These are phyloP conservation scores for Populus tomentosa DNA, from an alignment of 441 rosid species.

Conservation along the genomic window DNA sequence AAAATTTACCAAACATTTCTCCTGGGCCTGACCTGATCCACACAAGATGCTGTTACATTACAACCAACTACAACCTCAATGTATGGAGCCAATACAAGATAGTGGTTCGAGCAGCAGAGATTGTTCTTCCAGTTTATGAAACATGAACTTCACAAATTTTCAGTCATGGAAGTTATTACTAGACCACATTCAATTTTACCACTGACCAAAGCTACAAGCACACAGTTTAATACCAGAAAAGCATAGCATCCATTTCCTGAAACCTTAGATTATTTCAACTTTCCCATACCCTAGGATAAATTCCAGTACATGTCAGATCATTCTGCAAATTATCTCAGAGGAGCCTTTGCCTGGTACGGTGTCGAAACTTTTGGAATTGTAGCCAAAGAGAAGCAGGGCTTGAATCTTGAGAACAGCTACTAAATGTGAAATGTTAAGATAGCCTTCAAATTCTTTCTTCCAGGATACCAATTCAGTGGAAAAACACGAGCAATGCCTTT, in stretches of 20 bases:
- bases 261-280: too few relatives aligned
- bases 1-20: background rate
- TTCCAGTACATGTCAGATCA: background rate
- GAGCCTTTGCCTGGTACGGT: background rate
- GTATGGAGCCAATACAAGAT: too few relatives aligned
- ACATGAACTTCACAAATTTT: background rate
- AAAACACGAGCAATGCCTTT: too few relatives aligned
- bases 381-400: too few relatives aligned
- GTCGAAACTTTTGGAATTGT: background rate
- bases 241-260: background rate
- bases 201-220: too few relatives aligned
- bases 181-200: background rate
- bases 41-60: background rate
- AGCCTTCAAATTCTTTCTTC: too few relatives aligned
- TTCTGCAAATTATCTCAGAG: background rate
- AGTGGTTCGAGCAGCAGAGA: background rate
- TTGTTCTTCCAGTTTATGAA: background rate
- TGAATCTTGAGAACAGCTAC: too few relatives aligned
- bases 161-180: background rate
- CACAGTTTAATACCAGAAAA: background rate
- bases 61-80: too few relatives aligned
- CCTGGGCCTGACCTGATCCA: background rate
- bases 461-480: too few relatives aligned
- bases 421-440: too few relatives aligned
- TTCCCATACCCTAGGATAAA: background rate